Evolutionary conservation across 164 flowering plant genomes (phyloP), one percentile per base, ranked within the genome.

Genomic region (Vitis riparia): DNA sequence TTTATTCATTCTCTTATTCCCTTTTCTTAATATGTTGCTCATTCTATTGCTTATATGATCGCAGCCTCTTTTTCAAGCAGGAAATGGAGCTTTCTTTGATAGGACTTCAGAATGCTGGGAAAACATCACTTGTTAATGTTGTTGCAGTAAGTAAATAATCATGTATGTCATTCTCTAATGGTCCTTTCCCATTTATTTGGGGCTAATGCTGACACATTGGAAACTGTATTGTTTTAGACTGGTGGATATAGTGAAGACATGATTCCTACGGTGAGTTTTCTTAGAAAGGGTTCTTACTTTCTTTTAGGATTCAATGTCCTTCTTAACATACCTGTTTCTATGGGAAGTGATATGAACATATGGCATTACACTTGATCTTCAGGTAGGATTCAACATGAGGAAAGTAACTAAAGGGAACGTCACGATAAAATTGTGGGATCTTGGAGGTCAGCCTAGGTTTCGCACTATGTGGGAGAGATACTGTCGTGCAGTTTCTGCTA

Each of bases 391-490:
- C 78, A 94, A 94, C 75, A 94, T 94, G 98, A 85, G 89, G 76
- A 94, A 94, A 80, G 97, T 94, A 17, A 94, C 97, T 13, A 92
- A 91, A 79, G 98, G 97, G 52, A 91, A 88, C 78, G 97, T 92
- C 57, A 92, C 98, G 15, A 94, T 92, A 70, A 92, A 94, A 84
- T 73, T 94, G 73, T 94, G 98, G 98, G 98, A 94, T 85, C 93
- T 94, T 73, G 99, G 99, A 68, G 99, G 99, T 71, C 99, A 92
- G 70, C 97, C 99, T 17, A 87, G 98, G 80, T 94, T 94, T 63
- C 91, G 98, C 72, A 94, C 97, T 61, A 92, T 94, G 97, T 94
- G 98, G 98, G 98, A 94, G 87, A 83, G 98, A 77, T 94, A 94
- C 66, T 92, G 98, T 37, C 98, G 97, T 73, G 91, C 93, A 29